A percentile compares a stretch with the other conserved stretches of the same genome.
Evolutionary conservation across 2,329 filamentous ascomycete species (phyloP).

Genomic region (Spiromastix sp.): DNA sequence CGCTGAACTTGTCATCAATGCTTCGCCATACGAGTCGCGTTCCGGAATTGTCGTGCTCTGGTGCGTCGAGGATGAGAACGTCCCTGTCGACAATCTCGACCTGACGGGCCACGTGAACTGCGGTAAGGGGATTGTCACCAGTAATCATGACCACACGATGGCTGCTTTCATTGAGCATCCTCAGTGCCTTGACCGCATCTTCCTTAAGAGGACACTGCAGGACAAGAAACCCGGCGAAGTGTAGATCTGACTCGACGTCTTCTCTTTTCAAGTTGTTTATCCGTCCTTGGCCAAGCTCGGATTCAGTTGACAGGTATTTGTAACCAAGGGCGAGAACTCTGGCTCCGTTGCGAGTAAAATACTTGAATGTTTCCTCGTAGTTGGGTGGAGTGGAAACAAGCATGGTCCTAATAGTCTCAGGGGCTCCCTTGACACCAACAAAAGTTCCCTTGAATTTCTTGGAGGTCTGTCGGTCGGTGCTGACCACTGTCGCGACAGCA

Average conservation of each 20-base stretch:
- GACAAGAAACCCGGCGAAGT: slow-evolving; percentile 91
- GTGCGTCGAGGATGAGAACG: slow-evolving; percentile 86
- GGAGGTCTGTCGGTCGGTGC: slow-evolving; percentile 59
- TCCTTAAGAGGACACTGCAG: slow-evolving; percentile 94
- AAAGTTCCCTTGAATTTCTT: slow-evolving; percentile 78
- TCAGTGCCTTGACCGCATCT: slow-evolving; percentile 85
- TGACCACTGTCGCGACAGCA: slow-evolving; percentile 74
- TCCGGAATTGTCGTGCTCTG: slow-evolving; percentile 74
- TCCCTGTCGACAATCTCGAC: slow-evolving; percentile 97
- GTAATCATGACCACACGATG: slow-evolving; percentile 99
- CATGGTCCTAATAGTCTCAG: slow-evolving; percentile 94
- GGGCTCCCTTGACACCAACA: slow-evolving; percentile 90
- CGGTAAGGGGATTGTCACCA: slow-evolving; percentile 92
- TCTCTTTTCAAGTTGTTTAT: slow-evolving; percentile 95
- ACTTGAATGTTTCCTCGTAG: slow-evolving; percentile 97
- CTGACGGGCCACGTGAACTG: slow-evolving; percentile 86
- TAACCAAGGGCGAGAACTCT: slow-evolving; percentile 89
- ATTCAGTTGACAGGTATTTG: slow-evolving; percentile 75
- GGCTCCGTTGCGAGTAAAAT: slow-evolving; percentile 91
- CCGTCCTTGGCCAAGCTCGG: slow-evolving; percentile 68
- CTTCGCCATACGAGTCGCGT: slow-evolving; percentile 87
- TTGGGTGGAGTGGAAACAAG: slow-evolving; percentile 68
- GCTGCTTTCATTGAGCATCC: slow-evolving; percentile 97
- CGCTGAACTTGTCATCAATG: slow-evolving; percentile 78
- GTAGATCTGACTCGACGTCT: slow-evolving; percentile 72